Evolutionary conservation across 2,329 filamentous ascomycete genomes (phyloP).

Genomic region (Pseudocercospora ulei): DNA sequence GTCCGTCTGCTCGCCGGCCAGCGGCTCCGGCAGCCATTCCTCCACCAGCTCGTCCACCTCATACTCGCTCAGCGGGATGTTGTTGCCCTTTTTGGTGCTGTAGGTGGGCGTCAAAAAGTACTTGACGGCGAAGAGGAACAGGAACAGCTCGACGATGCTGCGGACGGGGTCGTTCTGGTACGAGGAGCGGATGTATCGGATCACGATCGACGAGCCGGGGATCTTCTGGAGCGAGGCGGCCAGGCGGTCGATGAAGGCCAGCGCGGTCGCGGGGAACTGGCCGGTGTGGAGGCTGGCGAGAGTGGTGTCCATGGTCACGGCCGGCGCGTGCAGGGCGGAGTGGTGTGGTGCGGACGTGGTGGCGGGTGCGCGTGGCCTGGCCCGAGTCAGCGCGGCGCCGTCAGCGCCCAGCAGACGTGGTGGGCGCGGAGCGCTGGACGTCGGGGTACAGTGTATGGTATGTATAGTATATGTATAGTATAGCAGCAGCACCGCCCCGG

Average conservation of each 20-base stretch:
- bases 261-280: slow-evolving; percentile 47
- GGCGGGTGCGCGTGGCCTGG: too few species aligned
- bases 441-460: too few species aligned
- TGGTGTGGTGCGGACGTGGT: not conserved
- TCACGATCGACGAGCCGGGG: slow-evolving; percentile 84
- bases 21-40: slow-evolving; percentile 89
- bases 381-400: slow-evolving; percentile 1
- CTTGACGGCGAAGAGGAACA: slow-evolving; percentile 89
- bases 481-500: too few species aligned
- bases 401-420: too few species aligned
- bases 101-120: slow-evolving; percentile 90
- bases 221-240: slow-evolving; percentile 67
- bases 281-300: slow-evolving; percentile 38
- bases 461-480: too few species aligned
- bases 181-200: slow-evolving; percentile 91
- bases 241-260: slow-evolving; percentile 48
- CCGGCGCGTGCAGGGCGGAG: not conserved
- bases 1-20: slow-evolving; percentile 62
- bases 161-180: slow-evolving; percentile 96
- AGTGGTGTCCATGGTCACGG: slow-evolving; percentile 20
- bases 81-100: slow-evolving; percentile 79
- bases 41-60: slow-evolving; percentile 96
- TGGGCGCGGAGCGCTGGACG: too few species aligned
- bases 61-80: slow-evolving; percentile 81
- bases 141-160: slow-evolving; percentile 81